Evolutionary conservation across 495 filamentous ascomycete genomes (phyloP).

Genomic region (Penicillium chermesinum): DNA sequence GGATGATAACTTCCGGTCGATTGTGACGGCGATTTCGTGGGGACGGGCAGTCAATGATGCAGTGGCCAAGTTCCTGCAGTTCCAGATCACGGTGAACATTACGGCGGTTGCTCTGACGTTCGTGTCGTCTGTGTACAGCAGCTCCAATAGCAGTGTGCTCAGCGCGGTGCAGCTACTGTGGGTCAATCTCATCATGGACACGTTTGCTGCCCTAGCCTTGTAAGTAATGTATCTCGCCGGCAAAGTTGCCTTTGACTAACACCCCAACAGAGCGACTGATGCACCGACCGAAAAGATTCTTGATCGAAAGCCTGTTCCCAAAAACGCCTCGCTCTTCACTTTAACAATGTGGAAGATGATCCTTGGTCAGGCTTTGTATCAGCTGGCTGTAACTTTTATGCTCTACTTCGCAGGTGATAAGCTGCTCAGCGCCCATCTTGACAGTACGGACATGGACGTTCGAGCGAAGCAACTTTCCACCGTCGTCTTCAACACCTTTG

Average conservation of each 20-base stretch:
- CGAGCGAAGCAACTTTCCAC: slow-evolving; percentile 53
- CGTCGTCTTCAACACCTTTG: slow-evolving; percentile 88
- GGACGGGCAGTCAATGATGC: slow-evolving; percentile 87
- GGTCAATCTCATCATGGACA: slow-evolving; percentile 95
- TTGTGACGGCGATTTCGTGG: slow-evolving; percentile 87
- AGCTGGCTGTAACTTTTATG: slow-evolving; percentile 71
- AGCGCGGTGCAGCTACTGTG: slow-evolving; percentile 84
- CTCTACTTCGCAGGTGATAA: slow-evolving; percentile 65
- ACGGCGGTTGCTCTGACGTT: slow-evolving; percentile 82
- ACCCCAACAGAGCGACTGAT: slow-evolving; percentile 58
- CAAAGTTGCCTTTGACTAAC: slow-evolving; percentile 3
- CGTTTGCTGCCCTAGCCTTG: slow-evolving; percentile 78
- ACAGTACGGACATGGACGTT: slow-evolving; percentile 23
- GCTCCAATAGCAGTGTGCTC: slow-evolving; percentile 62
- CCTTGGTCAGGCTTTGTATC: slow-evolving; percentile 77
- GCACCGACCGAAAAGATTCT: slow-evolving; percentile 74
- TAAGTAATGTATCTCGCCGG: slow-evolving; percentile 10
- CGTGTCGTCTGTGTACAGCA: slow-evolving; percentile 70
- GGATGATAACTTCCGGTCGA: slow-evolving; percentile 86
- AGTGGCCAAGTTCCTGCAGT: slow-evolving; percentile 85
- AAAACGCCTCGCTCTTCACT: slow-evolving; percentile 70
- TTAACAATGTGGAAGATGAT: slow-evolving; percentile 97
- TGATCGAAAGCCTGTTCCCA: slow-evolving; percentile 78
- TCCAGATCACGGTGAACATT: slow-evolving; percentile 89
- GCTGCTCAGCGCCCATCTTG: slow-evolving; percentile 52